Percentiles rank a stretch among this genome's conserved stretches.
phyloP scores from a whole-genome alignment of 495 filamentous ascomycete genomes.

The Hamigera avellanea region DNA sequence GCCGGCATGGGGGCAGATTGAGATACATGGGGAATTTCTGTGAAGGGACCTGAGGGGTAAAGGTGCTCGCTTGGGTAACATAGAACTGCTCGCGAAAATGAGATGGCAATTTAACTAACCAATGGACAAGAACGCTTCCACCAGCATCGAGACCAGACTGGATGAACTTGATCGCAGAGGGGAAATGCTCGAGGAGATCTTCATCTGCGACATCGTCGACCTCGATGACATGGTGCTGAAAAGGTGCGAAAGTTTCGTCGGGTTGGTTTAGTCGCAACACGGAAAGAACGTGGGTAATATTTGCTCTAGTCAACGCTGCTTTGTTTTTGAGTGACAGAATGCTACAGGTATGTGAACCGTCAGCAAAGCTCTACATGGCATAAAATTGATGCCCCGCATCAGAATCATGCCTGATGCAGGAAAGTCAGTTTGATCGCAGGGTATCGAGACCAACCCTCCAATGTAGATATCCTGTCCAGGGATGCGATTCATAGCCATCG shows the following conservation, averaged over 20 bases:
- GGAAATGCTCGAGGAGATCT: conserved; percentile 72
- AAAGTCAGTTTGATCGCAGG: no score
- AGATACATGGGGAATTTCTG: no score
- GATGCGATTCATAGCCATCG: conserved; percentile 42
- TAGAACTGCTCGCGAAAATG: neutral
- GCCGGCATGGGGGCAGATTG: no score
- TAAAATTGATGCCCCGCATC: no score
- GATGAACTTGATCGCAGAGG: conserved; percentile 69
- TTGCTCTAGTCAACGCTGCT: conserved; percentile 51
- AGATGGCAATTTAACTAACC: conserved; percentile 36
- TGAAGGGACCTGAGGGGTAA: no score
- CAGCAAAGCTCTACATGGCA: no score
- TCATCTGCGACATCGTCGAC: conserved; percentile 83
- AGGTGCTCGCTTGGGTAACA: no score
- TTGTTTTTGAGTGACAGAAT: conserved; percentile 64
- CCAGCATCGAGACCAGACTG: conserved; percentile 57
- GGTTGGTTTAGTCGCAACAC: conserved; percentile 52
- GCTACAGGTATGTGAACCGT: conserved; percentile 31
- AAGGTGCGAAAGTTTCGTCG: conserved; percentile 25
- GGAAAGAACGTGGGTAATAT: conserved; percentile 88
- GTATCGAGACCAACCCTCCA: conserved; percentile 56
- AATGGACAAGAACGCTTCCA: conserved; percentile 62
- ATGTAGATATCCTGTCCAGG: conserved; percentile 70
- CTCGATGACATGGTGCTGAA: conserved; percentile 64
- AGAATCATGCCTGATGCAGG: neutral